A percentile compares a stretch with the other conserved stretches of the same genome.
These are phyloP conservation scores for Voacanga thouarsii DNA, from an alignment of 257 asterid genomes.

Conservation along the genomic window DNA sequence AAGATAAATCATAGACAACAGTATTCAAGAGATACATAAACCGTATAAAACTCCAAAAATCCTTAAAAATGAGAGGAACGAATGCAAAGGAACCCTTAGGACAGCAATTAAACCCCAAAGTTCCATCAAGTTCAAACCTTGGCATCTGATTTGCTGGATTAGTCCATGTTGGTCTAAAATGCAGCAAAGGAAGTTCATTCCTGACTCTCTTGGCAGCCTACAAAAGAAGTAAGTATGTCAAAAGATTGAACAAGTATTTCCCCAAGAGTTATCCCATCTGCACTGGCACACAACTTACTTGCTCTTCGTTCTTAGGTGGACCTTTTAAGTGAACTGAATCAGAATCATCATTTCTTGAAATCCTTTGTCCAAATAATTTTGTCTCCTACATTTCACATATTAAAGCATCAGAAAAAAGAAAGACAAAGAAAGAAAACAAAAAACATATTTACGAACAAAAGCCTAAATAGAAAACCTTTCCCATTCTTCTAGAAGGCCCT, in stretches of 20 bases:
- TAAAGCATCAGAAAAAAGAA: constrained; percentile 26
- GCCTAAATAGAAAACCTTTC: constrained; percentile 33
- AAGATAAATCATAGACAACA: neutral
- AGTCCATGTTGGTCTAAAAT: constrained; percentile 37
- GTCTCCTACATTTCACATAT: constrained; percentile 36
- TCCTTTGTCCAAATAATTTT: constrained; percentile 28
- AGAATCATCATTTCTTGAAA: constrained; percentile 35
- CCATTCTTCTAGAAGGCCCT: constrained; percentile 28
- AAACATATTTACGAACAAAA: constrained; percentile 1
- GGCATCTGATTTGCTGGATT: constrained; percentile 35
- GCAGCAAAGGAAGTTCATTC: constrained; percentile 39
- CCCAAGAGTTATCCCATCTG: constrained; percentile 1
- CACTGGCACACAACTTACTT: constrained; percentile 25
- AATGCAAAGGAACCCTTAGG: neutral
- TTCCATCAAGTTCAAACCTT: constrained; percentile 42
- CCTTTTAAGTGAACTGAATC: constrained; percentile 25
- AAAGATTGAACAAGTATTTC: neutral
- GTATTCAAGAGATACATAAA: neutral
- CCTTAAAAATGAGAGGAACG: neutral
- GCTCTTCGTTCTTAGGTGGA: constrained; percentile 28
- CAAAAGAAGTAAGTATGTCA: neutral
- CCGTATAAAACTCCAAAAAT: neutral
- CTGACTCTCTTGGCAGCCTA: constrained; percentile 51
- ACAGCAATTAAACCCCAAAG: neutral
- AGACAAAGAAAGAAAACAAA: constrained; percentile 15